Conservation (phyloP, 2,329 filamentous ascomycete genomes). For the Ophiosphaerella narmari region DNA sequence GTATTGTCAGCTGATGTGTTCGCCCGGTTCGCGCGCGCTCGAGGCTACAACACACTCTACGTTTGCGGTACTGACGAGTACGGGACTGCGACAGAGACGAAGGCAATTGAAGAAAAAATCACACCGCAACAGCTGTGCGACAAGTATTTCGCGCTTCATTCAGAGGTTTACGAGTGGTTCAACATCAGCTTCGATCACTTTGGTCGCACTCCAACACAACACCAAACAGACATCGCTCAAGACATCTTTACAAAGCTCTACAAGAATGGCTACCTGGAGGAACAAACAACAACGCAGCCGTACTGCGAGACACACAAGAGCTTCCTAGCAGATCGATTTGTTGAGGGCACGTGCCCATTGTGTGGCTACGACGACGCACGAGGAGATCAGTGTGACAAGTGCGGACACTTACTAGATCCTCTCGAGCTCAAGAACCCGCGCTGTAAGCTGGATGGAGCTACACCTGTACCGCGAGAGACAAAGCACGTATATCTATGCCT, state of each 20-base stretch:
- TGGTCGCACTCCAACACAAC: slow-evolving; percentile 83
- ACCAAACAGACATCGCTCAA: slow-evolving; percentile 93
- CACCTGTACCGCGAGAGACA: slow-evolving; percentile 77
- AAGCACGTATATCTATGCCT: slow-evolving; percentile 91
- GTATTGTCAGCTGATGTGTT: slow-evolving; percentile 89
- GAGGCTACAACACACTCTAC: slow-evolving; percentile 79
- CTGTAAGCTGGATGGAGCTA: slow-evolving; percentile 88
- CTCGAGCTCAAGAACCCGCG: slow-evolving; percentile 63
- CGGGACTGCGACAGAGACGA: slow-evolving; percentile 93
- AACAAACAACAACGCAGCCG: slow-evolving; percentile 84
- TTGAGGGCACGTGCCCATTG: slow-evolving; percentile 77
- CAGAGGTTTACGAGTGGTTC: slow-evolving; percentile 95
- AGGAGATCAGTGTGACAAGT: slow-evolving; percentile 61
- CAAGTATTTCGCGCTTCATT: slow-evolving; percentile 90
- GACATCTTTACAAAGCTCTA: slow-evolving; percentile 86
- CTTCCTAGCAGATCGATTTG: slow-evolving; percentile 63
- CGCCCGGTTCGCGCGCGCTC: slow-evolving; percentile 73
- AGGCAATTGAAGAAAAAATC: slow-evolving; percentile 85
- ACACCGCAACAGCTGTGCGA: slow-evolving; percentile 84
- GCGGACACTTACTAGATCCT: slow-evolving; percentile 53
- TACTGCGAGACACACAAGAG: slow-evolving; percentile 75
- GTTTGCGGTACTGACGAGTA: slow-evolving; percentile 93
- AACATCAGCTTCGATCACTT: slow-evolving; percentile 94
- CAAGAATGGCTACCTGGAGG: slow-evolving; percentile 85
- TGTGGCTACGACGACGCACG: slow-evolving; percentile 62